A percentile compares a stretch with the other conserved stretches of the same genome.
Evolutionary conservation across 1,284 basidiomycete species (phyloP).

Genomic region (Heterobasidion irregulare): DNA sequence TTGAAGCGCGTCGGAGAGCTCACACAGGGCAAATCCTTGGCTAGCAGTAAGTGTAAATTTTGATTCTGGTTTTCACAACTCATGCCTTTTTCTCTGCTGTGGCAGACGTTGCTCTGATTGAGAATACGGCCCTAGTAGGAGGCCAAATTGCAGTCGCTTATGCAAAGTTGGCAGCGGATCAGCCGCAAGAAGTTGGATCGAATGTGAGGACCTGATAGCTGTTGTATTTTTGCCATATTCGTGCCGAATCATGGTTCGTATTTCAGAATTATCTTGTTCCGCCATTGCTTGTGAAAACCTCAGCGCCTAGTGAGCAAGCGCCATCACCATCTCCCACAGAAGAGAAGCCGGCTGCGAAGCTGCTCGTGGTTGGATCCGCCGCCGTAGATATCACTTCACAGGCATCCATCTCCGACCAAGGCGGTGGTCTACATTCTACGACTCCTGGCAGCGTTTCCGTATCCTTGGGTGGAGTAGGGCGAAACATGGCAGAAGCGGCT

Average conservation of each 20-base stretch:
- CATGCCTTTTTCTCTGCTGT: not conserved
- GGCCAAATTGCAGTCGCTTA: slow-evolving; percentile 80
- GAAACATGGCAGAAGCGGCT: slow-evolving; percentile 90
- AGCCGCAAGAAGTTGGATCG: not conserved
- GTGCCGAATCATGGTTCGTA: not conserved
- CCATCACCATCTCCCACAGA: too few species aligned
- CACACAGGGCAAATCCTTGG: slow-evolving; percentile 67
- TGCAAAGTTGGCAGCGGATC: slow-evolving; percentile 35
- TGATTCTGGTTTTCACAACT: not conserved
- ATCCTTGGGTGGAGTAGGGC: slow-evolving; percentile 84
- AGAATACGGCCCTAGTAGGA: slow-evolving; percentile 85
- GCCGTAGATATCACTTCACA: slow-evolving; percentile 82
- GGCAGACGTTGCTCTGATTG: slow-evolving; percentile 81
- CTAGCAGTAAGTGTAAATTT: slow-evolving; percentile 45
- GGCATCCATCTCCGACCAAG: slow-evolving; percentile 18
- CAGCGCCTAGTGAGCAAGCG: not conserved
- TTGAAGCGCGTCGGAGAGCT: slow-evolving; percentile 80
- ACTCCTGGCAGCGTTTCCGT: slow-evolving; percentile 70
- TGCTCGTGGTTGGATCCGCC: slow-evolving; percentile 76
- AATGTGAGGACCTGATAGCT: slow-evolving; percentile 24
- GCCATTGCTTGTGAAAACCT: not conserved
- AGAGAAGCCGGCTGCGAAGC: slow-evolving; percentile 15
- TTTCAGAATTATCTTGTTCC: not conserved
- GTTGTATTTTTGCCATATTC: not conserved
- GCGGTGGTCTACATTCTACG: slow-evolving; percentile 54